Percentiles rank a stretch among this genome's conserved stretches.
phyloP scores from a whole-genome alignment of 2,329 filamentous ascomycete species.

The Colletotrichum liaoningense region DNA sequence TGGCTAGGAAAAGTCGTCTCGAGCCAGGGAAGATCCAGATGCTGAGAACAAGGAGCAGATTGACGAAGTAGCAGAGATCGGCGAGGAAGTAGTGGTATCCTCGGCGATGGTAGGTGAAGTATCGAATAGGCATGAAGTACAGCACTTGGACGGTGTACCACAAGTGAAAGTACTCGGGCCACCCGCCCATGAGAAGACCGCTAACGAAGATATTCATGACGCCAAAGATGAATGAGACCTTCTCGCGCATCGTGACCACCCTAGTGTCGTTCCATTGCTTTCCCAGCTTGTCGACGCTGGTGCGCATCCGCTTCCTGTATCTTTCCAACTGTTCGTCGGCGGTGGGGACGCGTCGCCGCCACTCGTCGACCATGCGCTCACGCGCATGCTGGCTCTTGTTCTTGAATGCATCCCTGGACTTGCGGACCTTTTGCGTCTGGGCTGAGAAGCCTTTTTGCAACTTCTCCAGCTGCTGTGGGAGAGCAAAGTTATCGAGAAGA shows the following conservation, averaged over 20 bases:
- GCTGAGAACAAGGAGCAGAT: constrained; percentile 82
- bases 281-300: constrained; percentile 87
- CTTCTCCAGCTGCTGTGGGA: constrained; percentile 91
- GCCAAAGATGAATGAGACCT: constrained; percentile 94
- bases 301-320: constrained; percentile 88
- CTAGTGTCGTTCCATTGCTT: constrained; percentile 90
- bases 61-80: constrained; percentile 98
- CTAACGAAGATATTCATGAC: constrained; percentile 98
- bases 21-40: constrained; percentile 93
- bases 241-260: constrained; percentile 89
- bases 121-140: constrained; percentile 98
- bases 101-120: constrained; percentile 88
- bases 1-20: constrained; percentile 90
- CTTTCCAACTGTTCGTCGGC: constrained; percentile 93
- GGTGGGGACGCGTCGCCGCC: constrained; percentile 85
- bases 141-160: constrained; percentile 92
- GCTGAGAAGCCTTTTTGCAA: constrained; percentile 84
- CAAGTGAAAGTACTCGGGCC: constrained; percentile 85
- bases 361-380: constrained; percentile 91
- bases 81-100: constrained; percentile 98
- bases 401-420: constrained; percentile 84
- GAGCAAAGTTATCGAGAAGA: constrained; percentile 90
- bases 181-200: constrained; percentile 90
- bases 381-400: constrained; percentile 82
- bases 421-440: constrained; percentile 86